Evolutionary conservation across 345 rosid genomes (phyloP), one percentile per base, ranked within the genome.

Genomic region (Syzygium grande): DNA sequence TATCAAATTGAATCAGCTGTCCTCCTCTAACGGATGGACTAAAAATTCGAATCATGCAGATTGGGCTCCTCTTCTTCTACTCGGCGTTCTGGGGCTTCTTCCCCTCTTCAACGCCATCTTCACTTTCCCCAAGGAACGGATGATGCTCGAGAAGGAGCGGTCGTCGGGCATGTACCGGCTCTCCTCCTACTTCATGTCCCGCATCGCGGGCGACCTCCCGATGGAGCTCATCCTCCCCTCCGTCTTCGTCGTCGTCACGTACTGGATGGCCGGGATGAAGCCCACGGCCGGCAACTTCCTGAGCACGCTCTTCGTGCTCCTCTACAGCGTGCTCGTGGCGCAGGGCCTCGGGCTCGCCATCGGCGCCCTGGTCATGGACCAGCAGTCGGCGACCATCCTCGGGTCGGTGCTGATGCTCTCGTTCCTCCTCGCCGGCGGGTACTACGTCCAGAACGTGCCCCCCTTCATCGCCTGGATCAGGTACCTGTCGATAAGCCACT

Each of bases 101-200:
- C 91, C 96, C 41, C 87, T 98, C 46, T 92, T 93, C 86, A 94
- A 96, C 84, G 96, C 98, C 54, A 94, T 98, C 85, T 96, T 93
- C 89, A 94, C 97, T 9, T 96, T 96, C 89, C 99, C 99, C 5
- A 92, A 91, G 84, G 98, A 98, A 86, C 90, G 99, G 2, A 65
- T 85, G 51, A 95, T 98, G 99, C 98, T 98, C 6, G 94, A 88
- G 86, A 96, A 95, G 88, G 99, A 97, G 87, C 90, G 98, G 23
- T 95, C 99, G 51, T 93, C 99, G 2, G 97, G 99, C 16, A 95
- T 92, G 94, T 97, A 97, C 88, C 90, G 94, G 49, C 95, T 96
- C 38, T 96, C 99, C 3, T 92, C 99, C 27, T 96, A 95, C 89
- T 95, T 97, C 94, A 87, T 96, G 91, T 93, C 99, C 6, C 91